Evolutionary conservation across 495 filamentous ascomycete genomes (phyloP).

Genomic region (Aspergillus sparsus): DNA sequence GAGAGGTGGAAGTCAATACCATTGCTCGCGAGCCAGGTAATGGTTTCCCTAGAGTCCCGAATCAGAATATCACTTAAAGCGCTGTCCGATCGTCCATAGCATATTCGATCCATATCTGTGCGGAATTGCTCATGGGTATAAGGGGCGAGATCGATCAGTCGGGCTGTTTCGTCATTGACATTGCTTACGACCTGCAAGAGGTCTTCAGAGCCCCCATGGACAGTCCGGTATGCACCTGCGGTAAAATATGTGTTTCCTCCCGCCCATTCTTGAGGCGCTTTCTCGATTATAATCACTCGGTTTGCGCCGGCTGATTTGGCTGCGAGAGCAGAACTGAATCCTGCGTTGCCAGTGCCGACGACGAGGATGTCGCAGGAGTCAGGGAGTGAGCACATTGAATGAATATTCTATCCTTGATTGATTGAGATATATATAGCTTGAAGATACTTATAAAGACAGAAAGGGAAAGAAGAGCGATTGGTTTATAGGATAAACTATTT

Average conservation of each 20-base stretch:
- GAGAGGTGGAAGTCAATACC: conserved; percentile 57
- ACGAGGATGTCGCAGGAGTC: conserved; percentile 46
- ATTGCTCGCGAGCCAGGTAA: conserved; percentile 56
- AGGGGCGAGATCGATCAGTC: conserved; percentile 43
- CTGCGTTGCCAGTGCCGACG: conserved; percentile 58
- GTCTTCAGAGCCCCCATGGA: conserved; percentile 46
- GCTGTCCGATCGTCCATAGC: conserved; percentile 43
- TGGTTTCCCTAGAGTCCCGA: conserved; percentile 23
- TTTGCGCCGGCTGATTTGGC: conserved; percentile 33
- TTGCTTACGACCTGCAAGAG: conserved; percentile 49
- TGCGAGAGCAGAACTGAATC: conserved; percentile 53
- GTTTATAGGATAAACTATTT: too few relatives aligned
- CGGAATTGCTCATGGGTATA: conserved; percentile 48
- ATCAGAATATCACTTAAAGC: conserved; percentile 45
- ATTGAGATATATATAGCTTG: too few relatives aligned
- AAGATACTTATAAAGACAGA: too few relatives aligned
- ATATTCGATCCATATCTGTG: conserved; percentile 52
- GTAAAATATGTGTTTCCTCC: conserved; percentile 61
- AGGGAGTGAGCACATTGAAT: not conserved
- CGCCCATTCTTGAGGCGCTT: conserved; percentile 50
- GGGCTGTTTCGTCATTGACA: conserved; percentile 29
- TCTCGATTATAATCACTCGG: conserved; percentile 53
- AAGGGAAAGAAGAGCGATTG: too few relatives aligned
- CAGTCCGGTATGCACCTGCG: conserved; percentile 55
- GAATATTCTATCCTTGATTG: not conserved